Evolutionary conservation across 352 stramenopile species (phyloP).

Genomic region (Globisporangium orthogonon): DNA sequence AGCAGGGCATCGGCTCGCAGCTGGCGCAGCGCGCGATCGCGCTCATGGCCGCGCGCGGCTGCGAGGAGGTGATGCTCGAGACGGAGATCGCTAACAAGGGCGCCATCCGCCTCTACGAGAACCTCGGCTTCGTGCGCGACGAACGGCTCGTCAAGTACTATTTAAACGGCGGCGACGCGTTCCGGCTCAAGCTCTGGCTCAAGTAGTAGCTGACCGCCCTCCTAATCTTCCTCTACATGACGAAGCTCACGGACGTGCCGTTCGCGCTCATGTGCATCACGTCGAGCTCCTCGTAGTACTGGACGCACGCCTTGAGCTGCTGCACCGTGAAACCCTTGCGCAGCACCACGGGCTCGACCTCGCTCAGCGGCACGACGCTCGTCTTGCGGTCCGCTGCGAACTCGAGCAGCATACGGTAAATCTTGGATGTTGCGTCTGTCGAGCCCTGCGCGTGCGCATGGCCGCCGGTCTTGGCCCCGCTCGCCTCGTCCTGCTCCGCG

Average conservation of each 20-base stretch:
- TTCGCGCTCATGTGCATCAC: conserved; percentile 77
- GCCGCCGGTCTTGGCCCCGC: conserved; percentile 11
- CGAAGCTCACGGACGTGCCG: conserved; percentile 75
- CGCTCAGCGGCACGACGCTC: conserved; percentile 78
- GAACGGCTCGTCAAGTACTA: conserved; percentile 94
- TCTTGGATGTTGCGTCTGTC: conserved; percentile 92
- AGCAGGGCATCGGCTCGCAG: conserved; percentile 88
- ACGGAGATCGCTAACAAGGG: conserved; percentile 91
- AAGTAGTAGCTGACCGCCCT: conserved; percentile 15
- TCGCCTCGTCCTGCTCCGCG: conserved; percentile 81
- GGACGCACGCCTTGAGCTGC: conserved; percentile 92
- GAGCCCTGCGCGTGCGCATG: conserved; percentile 23
- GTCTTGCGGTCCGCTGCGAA: conserved; percentile 78
- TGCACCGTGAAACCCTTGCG: conserved; percentile 95
- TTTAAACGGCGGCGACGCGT: conserved; percentile 93
- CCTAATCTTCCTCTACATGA: conserved; percentile 14
- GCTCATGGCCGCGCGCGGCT: conserved; percentile 74
- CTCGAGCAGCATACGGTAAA: conserved; percentile 94
- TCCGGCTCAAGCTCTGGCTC: conserved; percentile 90
- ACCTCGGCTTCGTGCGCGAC: conserved; percentile 91
- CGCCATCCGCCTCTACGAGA: conserved; percentile 91
- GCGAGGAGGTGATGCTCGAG: conserved; percentile 90
- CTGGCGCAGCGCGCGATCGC: conserved; percentile 87
- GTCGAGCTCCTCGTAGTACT: conserved; percentile 91
- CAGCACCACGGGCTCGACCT: conserved; percentile 92